Evolutionary conservation across 495 filamentous ascomycete species (phyloP).

Genomic region (Penicillium steckii): DNA sequence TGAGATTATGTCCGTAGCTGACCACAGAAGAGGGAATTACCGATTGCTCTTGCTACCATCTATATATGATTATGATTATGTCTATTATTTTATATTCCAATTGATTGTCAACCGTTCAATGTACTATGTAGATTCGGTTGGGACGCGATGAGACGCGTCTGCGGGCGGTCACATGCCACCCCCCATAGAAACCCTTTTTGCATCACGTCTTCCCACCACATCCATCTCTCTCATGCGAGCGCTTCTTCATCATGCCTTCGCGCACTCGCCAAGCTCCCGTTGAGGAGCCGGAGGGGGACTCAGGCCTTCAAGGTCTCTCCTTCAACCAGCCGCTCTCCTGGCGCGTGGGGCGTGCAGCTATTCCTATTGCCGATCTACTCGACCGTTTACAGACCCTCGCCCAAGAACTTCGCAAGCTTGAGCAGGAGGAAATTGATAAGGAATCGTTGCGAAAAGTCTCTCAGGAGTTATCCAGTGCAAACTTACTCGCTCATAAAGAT

Average conservation of each 20-base stretch:
- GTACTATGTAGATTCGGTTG: no score
- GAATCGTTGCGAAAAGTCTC: constrained; percentile 80
- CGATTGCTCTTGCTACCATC: no score
- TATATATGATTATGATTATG: no score
- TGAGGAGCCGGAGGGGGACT: constrained; percentile 35
- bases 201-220: constrained; percentile 22
- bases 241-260: constrained; percentile 43
- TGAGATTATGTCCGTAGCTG: no score
- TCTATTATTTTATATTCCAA: no score
- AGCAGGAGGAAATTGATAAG: constrained; percentile 82
- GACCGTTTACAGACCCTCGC: constrained; percentile 75
- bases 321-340: constrained; percentile 91
- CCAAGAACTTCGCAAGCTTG: constrained; percentile 79
- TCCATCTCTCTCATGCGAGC: constrained; percentile 24
- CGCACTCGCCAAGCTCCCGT: constrained; percentile 47
- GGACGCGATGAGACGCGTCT: constrained; percentile 30
- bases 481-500: constrained; percentile 87
- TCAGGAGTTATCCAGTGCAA: constrained; percentile 80
- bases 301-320: constrained; percentile 40
- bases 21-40: no score
- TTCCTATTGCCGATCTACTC: constrained; percentile 78
- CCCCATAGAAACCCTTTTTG: constrained; percentile 14
- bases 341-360: constrained; percentile 82
- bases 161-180: constrained; percentile 28
- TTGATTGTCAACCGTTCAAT: no score